Percentiles rank a stretch among this genome's conserved stretches.
Evolutionary conservation across 768 basidiomycete species (phyloP).

Genomic region (Sporobolomyces phaffii): DNA sequence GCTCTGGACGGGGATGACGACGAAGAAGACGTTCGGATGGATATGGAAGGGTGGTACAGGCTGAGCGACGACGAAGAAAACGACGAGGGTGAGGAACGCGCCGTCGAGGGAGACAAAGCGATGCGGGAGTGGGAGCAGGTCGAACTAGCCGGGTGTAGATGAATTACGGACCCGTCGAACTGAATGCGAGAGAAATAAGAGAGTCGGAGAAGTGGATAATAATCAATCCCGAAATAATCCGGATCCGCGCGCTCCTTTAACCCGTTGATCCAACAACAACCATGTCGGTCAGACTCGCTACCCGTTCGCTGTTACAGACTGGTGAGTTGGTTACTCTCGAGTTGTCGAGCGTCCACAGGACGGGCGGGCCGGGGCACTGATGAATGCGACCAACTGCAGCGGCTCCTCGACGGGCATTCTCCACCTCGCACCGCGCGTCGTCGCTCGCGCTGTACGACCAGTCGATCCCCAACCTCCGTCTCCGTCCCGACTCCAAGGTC

Average conservation of each 20-base stretch:
- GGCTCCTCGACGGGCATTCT: constrained; percentile 16
- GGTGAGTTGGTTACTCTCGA: not conserved
- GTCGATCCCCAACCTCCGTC: constrained; percentile 82
- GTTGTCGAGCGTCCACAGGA: too few relatives aligned
- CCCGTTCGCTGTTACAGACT: constrained; percentile 16
- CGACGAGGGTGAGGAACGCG: not conserved
- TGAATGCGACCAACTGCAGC: not conserved
- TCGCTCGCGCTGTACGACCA: constrained; percentile 59
- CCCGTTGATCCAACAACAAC: not conserved
- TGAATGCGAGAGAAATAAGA: too few relatives aligned
- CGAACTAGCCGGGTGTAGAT: not conserved
- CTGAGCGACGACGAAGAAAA: constrained; percentile 3
- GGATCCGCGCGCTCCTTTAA: not conserved
- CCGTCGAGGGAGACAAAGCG: not conserved
- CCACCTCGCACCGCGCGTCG: not conserved
- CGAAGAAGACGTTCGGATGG: too few relatives aligned
- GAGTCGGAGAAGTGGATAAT: too few relatives aligned
- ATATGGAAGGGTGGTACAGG: not conserved
- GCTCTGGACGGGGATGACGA: too few relatives aligned
- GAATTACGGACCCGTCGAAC: too few relatives aligned
- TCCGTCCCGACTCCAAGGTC: constrained; percentile 92
- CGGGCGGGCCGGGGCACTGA: not conserved
- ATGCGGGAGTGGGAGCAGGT: not conserved
- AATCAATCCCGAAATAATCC: not conserved
- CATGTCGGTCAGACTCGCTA: constrained; percentile 27